A percentile compares a stretch with the other conserved stretches of the same genome.
phyloP scores from a whole-genome alignment of 2,329 filamentous ascomycete species.

The Helotiales sp. region DNA sequence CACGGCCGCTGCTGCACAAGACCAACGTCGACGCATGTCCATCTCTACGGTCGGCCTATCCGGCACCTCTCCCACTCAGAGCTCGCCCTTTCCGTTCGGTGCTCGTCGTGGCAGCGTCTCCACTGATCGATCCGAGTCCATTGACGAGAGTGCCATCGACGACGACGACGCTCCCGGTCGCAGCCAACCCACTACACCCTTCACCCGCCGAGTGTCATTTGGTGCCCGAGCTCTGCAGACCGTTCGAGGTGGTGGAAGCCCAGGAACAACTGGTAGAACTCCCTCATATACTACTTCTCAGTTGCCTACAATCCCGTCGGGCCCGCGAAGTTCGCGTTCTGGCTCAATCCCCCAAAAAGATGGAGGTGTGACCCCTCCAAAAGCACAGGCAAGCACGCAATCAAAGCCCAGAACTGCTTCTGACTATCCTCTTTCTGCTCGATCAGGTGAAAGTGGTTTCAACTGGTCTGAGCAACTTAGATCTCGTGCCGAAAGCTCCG shows the following conservation, averaged over 20 bases:
- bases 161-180: slow-evolving; percentile 58
- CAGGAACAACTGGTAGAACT: slow-evolving; percentile 33
- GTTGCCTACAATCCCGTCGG: slow-evolving; percentile 31
- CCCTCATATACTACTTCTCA: slow-evolving; percentile 31
- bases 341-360: slow-evolving; percentile 15
- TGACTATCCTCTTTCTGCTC: slow-evolving; percentile 58
- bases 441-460: slow-evolving; percentile 86
- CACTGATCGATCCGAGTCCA: slow-evolving; percentile 61
- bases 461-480: slow-evolving; percentile 97
- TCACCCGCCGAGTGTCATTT: slow-evolving; percentile 85
- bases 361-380: slow-evolving; percentile 30
- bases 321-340: slow-evolving; percentile 24
- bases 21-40: slow-evolving; percentile 68
- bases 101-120: slow-evolving; percentile 69
- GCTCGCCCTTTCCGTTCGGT: slow-evolving; percentile 49
- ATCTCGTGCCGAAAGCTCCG: slow-evolving; percentile 81
- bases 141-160: slow-evolving; percentile 73
- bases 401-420: slow-evolving; percentile 60
- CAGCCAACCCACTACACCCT: slow-evolving; percentile 69
- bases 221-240: slow-evolving; percentile 66
- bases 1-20: slow-evolving; percentile 49
- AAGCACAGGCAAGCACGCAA: slow-evolving; percentile 56
- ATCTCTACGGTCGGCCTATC: slow-evolving; percentile 74
- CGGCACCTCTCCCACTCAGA: slow-evolving; percentile 64
- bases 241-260: slow-evolving; percentile 37